phyloP scores from a whole-genome alignment of 116 monocot genomes.

The Posidonia oceanica region DNA sequence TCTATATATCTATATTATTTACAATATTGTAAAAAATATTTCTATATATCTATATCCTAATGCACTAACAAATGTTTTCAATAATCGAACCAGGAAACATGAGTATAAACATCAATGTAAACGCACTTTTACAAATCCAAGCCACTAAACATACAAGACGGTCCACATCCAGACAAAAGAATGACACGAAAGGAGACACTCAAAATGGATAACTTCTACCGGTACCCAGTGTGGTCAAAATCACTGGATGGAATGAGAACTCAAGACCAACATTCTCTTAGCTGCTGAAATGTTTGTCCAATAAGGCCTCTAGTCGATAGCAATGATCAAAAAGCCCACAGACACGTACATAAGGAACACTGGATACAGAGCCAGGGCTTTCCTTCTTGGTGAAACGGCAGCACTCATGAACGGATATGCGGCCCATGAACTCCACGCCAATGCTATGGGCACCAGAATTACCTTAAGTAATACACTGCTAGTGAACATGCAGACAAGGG shows the following conservation, averaged over 20 bases:
- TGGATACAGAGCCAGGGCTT: conserved; percentile 71
- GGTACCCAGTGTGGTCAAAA: background rate
- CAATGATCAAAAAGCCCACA: conserved; percentile 83
- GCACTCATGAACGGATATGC: conserved; percentile 81
- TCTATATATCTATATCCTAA: too few relatives aligned
- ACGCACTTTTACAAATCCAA: background rate
- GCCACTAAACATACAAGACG: background rate
- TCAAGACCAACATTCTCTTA: background rate
- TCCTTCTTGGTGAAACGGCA: conserved; percentile 73
- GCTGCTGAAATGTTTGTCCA: background rate
- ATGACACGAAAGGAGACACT: background rate
- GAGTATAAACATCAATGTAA: background rate
- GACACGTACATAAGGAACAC: conserved; percentile 91
- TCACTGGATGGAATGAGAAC: background rate
- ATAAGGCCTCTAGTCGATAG: conserved; percentile 39
- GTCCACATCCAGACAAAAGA: background rate
- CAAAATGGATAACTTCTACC: background rate
- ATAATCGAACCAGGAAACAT: background rate
- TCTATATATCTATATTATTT: too few relatives aligned
- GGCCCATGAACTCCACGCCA: conserved; percentile 81
- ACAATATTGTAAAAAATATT: too few relatives aligned
- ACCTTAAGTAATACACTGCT: conserved; percentile 51
- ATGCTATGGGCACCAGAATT: conserved; percentile 32
- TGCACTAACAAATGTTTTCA: too few relatives aligned
- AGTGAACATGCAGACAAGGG: conserved; percentile 54